Evolutionary conservation across 2,329 filamentous ascomycete genomes (phyloP).

Genomic region (Nannizziopsis arthrosporioides): DNA sequence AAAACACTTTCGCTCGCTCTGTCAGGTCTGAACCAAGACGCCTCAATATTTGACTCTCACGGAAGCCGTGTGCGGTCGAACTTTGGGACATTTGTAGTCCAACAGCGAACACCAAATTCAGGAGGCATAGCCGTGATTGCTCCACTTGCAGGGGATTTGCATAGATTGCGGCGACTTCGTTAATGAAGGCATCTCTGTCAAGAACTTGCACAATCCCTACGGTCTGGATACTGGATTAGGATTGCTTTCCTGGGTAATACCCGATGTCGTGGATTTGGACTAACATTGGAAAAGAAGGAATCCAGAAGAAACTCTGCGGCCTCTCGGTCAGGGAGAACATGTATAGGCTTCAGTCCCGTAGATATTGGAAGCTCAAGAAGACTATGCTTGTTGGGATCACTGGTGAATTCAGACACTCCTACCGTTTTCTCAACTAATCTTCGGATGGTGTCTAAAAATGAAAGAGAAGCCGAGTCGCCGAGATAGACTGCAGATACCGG

Average conservation of each 20-base stretch:
- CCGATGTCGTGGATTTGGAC: constrained; percentile 14
- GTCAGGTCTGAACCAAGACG: constrained; percentile 39
- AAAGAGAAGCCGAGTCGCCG: constrained; percentile 52
- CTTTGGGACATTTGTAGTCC: constrained; percentile 40
- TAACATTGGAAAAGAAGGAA: constrained; percentile 51
- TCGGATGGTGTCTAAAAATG: constrained; percentile 50
- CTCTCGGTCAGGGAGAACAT: constrained; percentile 45
- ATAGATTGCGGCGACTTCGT: constrained; percentile 44
- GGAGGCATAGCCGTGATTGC: constrained; percentile 45
- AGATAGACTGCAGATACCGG: constrained; percentile 43
- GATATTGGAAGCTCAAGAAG: constrained; percentile 45
- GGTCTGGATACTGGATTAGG: constrained; percentile 34
- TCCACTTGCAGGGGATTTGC: constrained; percentile 41
- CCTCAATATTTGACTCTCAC: constrained; percentile 42
- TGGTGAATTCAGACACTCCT: constrained; percentile 47
- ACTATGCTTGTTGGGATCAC: constrained; percentile 46
- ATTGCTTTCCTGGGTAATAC: background rate
- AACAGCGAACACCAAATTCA: constrained; percentile 53
- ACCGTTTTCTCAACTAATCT: constrained; percentile 47
- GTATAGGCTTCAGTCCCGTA: constrained; percentile 36
- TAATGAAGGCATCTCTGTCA: constrained; percentile 41
- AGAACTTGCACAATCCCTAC: constrained; percentile 51
- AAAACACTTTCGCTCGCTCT: constrained; percentile 52
- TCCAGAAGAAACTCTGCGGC: constrained; percentile 45
- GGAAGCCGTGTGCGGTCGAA: constrained; percentile 10